phyloP scores from a whole-genome alignment of 2,329 filamentous ascomycete species.

The Emericellopsis cladophorae region DNA sequence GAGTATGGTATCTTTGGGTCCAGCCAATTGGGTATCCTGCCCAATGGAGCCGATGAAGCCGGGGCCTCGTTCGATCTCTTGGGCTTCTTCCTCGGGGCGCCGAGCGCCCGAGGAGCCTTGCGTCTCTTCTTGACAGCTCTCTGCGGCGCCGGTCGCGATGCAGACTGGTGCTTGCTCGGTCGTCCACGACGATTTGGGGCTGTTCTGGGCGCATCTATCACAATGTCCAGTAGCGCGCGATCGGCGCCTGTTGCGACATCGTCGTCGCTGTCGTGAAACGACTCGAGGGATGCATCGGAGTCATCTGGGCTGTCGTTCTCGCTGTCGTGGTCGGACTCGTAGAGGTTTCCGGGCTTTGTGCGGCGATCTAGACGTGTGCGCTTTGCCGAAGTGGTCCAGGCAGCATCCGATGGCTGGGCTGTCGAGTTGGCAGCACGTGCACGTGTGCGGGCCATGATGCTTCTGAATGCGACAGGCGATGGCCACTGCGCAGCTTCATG shows the following conservation, averaged over 20 bases:
- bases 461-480: background rate
- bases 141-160: background rate
- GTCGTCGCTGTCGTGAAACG: background rate
- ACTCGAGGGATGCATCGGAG: slow-evolving; percentile 1
- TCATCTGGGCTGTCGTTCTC: background rate
- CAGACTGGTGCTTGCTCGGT: background rate
- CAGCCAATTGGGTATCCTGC: slow-evolving; percentile 34
- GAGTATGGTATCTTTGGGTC: slow-evolving; percentile 48
- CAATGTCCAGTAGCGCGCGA: background rate
- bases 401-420: too few species aligned
- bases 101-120: background rate
- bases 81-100: background rate
- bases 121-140: background rate
- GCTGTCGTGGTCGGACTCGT: slow-evolving; percentile 1
- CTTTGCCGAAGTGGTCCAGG: too few species aligned
- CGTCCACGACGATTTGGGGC: background rate
- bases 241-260: background rate
- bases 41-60: background rate
- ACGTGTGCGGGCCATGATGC: slow-evolving; percentile 1
- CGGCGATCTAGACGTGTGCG: background rate
- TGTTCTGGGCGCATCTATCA: background rate
- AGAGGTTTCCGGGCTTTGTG: background rate
- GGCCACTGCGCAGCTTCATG: too few species aligned
- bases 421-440: background rate
- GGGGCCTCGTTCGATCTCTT: background rate